A percentile compares a stretch with the other conserved stretches of the same genome.
These are phyloP conservation scores for Balakata baccata DNA, from an alignment of 345 rosid species.

Conservation along the genomic window DNA sequence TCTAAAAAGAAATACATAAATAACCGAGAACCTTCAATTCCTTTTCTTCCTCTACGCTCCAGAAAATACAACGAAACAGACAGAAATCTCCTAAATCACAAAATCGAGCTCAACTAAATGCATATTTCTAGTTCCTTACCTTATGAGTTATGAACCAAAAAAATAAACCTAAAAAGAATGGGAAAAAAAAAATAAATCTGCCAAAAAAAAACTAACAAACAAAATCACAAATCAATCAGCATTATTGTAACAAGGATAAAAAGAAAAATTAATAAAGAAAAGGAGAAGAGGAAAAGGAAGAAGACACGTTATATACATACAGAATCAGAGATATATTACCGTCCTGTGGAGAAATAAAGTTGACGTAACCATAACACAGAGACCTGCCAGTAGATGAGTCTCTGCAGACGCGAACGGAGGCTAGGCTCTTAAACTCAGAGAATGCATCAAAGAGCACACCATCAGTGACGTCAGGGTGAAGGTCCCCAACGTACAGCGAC, in stretches of 20 bases:
- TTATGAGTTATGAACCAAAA: neutral
- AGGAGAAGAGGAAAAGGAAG: neutral
- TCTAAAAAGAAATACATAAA: neutral
- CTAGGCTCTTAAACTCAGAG: constrained; percentile 53
- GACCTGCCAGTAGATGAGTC: constrained; percentile 59
- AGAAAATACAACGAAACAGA: neutral
- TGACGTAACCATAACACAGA: constrained; percentile 78
- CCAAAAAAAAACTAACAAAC: neutral
- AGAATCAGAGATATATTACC: constrained; percentile 30
- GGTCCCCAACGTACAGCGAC: constrained; percentile 71
- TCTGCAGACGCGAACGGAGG: constrained; percentile 65
- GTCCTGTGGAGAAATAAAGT: constrained; percentile 57
- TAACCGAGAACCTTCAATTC: neutral
- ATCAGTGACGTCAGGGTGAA: constrained; percentile 60
- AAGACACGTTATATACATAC: neutral
- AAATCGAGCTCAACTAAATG: neutral
- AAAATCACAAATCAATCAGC: neutral
- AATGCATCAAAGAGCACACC: constrained; percentile 49
- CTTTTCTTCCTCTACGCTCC: neutral
- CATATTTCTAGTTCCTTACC: neutral
- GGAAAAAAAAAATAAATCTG: too few relatives aligned
- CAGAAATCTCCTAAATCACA: neutral
- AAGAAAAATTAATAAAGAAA: neutral
- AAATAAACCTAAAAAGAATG: neutral
- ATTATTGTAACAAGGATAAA: neutral